Evolutionary conservation across 345 rosid genomes (phyloP).

Genomic region (Stellera chamaejasme): DNA sequence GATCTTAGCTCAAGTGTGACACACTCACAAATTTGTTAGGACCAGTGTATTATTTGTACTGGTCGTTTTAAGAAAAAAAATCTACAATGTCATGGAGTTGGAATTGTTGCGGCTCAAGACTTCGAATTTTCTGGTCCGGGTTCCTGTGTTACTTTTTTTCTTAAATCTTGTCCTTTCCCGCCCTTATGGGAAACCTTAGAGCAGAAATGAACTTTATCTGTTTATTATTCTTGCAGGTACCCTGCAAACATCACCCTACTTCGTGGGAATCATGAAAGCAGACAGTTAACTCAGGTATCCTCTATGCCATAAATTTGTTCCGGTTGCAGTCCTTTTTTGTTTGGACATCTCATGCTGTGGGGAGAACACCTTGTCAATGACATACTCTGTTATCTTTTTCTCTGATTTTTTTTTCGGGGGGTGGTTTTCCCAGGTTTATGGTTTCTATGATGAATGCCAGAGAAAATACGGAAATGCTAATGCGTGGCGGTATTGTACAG

Average conservation of each 20-base stretch:
- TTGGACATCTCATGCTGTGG: neutral
- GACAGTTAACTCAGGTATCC: slow-evolving; percentile 97
- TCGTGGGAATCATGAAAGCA: slow-evolving; percentile 99
- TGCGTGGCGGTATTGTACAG: slow-evolving; percentile 99
- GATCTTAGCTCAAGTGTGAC: too few relatives aligned
- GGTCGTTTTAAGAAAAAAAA: too few relatives aligned
- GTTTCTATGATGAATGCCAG: slow-evolving; percentile 99
- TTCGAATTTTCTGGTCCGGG: neutral
- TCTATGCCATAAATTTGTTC: neutral
- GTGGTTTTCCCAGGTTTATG: slow-evolving; percentile 59
- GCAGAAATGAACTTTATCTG: neutral
- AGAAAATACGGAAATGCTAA: slow-evolving; percentile 99
- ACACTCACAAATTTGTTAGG: too few relatives aligned
- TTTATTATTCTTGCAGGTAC: slow-evolving; percentile 40
- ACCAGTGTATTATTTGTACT: too few relatives aligned
- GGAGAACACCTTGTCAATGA: too few relatives aligned
- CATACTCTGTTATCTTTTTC: too few relatives aligned
- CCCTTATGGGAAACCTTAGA: neutral
- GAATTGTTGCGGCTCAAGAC: too few relatives aligned
- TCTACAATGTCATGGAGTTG: too few relatives aligned
- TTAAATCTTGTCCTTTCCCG: neutral
- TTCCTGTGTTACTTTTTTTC: neutral
- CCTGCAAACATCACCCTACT: slow-evolving; percentile 96
- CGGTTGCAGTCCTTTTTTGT: neutral
- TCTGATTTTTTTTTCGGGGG: slow-evolving; percentile 8